These are phyloP conservation scores for Raphanus raphanistrum DNA, from an alignment of 345 rosid species.

Conservation along the genomic window DNA sequence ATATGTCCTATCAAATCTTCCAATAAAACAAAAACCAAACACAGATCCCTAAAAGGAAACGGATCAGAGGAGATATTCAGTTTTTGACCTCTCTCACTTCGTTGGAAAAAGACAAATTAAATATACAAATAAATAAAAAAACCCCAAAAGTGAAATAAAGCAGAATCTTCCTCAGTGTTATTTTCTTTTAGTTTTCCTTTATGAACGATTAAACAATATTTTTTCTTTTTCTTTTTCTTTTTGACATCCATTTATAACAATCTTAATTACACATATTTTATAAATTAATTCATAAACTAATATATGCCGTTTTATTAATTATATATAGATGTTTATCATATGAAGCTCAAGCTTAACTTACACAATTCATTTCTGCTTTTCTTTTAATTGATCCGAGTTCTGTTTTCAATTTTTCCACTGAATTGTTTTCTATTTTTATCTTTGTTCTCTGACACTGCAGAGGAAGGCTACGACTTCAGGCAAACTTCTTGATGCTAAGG, in stretches of 20 bases:
- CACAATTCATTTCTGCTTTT: neutral
- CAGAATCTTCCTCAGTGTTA: constrained; percentile 25
- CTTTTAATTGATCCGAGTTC: no score
- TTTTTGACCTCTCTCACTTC: constrained; percentile 34
- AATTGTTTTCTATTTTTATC: constrained; percentile 15
- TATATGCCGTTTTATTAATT: neutral
- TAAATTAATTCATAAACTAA: neutral
- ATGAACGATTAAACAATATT: constrained; percentile 1
- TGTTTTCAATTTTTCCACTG: constrained; percentile 5
- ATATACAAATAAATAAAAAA: constrained; percentile 11
- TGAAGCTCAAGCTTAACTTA: constrained; percentile 12
- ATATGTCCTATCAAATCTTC: constrained; percentile 39
- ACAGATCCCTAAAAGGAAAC: constrained; percentile 44
- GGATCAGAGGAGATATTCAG: constrained; percentile 33
- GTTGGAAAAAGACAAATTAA: constrained; percentile 22
- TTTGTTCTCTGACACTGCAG: constrained; percentile 50
- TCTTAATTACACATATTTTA: neutral
- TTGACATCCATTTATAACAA: neutral
- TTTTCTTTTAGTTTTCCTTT: neutral
- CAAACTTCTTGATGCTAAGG: constrained; percentile 93
- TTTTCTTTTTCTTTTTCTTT: neutral
- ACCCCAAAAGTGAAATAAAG: constrained; percentile 1
- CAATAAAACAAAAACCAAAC: constrained; percentile 34
- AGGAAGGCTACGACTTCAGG: constrained; percentile 83
- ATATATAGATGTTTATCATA: neutral